Base-by-base conservation (phyloP, 2,329 filamentous ascomycete species). In the Pseudogymnoascus sp. region DNA sequence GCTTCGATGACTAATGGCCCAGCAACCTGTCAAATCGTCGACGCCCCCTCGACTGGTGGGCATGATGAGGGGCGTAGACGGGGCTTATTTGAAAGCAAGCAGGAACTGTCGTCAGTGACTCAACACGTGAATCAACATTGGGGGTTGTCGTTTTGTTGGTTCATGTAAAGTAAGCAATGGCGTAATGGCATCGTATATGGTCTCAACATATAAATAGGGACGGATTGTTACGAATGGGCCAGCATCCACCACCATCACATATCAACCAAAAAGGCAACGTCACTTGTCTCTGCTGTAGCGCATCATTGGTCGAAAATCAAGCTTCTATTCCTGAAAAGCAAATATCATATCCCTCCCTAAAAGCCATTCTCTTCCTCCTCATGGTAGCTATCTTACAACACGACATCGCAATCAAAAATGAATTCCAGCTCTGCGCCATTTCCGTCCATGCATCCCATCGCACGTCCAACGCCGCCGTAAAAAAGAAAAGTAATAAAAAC, bases 261-360 rank as follows among this genome's bases (percentile, higher is more conserved):
- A 25, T 46, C 40, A 23, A 42, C 18, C 40, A 21, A 18, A 21
- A 21, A 11, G 16, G 18, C 2, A 12, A 21, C 40, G 16, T 21
- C 10, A 44, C 18, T 44, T 21, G 18, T 44, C 40, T 44, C 40
- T 21, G 16, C 40, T 12, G 16, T n/a, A 12, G 25, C 5, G 50
- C 2, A 34, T 56, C 50, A 56, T 56, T 11, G 16, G 50, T 34
- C 25, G 50, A 34, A 56, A 34, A 56, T 56, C 50, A 56, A 56
- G 50, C n/a, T 34, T 56, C 50, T 56, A 56, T 56, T 56, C 50
- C 50, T 56, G 50, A 56, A 56, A 56, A 56, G 50, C 50, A 56
- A 56, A 34, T 56, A 34, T 56, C 50, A 56, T 56, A 56, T 56
- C 50, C 4, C 28, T 14, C 28, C 50, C n/a, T 56, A 56, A 56